These are phyloP conservation scores for Sequoia sempervirens DNA, from an alignment of 75 land plant species.

Conservation along the genomic window DNA sequence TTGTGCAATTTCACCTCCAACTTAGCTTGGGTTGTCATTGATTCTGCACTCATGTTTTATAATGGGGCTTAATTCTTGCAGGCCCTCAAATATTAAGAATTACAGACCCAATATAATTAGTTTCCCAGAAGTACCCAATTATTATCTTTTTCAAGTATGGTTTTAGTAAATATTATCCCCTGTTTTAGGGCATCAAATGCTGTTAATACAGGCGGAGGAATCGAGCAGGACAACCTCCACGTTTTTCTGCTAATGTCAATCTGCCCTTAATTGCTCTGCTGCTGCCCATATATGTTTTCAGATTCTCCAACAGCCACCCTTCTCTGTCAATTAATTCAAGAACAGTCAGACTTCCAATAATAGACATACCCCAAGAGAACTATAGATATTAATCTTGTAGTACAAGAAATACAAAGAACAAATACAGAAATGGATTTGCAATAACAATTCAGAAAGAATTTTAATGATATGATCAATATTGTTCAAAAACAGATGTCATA, in stretches of 20 bases:
- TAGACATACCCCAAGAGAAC: not conserved
- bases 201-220: not conserved
- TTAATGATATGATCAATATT: too few species aligned
- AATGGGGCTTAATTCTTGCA: not conserved
- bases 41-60: not conserved
- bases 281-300: not conserved
- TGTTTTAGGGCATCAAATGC: not conserved
- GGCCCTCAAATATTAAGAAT: not conserved
- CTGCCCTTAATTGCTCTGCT: not conserved
- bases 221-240: not conserved
- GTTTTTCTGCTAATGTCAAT: not conserved
- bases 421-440: not conserved
- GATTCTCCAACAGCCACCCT: not conserved
- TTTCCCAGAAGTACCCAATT: not conserved
- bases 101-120: not conserved
- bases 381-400: not conserved
- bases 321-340: not conserved
- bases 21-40: not conserved
- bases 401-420: not conserved
- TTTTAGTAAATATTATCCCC: not conserved
- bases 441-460: not conserved
- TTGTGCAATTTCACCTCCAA: slow-evolving; percentile 32
- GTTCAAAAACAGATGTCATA: too few species aligned
- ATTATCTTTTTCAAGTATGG: not conserved
- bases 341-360: not conserved